phyloP scores from a whole-genome alignment of 2,329 filamentous ascomycete species.

The Cercospora citrullina region DNA sequence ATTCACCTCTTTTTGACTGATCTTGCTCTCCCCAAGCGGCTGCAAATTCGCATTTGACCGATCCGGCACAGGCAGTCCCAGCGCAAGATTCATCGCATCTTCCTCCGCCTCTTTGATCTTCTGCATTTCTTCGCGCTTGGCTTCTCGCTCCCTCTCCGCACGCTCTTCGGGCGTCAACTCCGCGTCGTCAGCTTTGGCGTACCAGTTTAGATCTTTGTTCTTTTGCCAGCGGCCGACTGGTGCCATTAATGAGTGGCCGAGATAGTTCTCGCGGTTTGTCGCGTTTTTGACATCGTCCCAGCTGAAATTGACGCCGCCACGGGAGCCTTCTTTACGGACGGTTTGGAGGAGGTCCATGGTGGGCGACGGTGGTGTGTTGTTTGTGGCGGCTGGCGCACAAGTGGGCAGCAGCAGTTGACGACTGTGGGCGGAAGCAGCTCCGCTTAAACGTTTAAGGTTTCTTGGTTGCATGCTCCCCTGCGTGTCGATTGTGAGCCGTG shows the following conservation, averaged over 20 bases:
- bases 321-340: conserved; percentile 84
- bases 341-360: conserved; percentile 89
- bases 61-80: conserved; percentile 74
- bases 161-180: conserved; percentile 50
- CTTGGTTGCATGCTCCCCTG: conserved; percentile 1
- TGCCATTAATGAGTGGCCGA: conserved; percentile 89
- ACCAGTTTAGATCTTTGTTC: conserved; percentile 67
- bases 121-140: conserved; percentile 67
- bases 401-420: neutral
- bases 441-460: conserved; percentile 8
- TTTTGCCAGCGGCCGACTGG: conserved; percentile 89
- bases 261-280: conserved; percentile 82
- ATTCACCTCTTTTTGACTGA: conserved; percentile 57
- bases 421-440: conserved; percentile 1
- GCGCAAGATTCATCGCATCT: conserved; percentile 78
- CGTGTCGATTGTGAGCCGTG: neutral
- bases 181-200: conserved; percentile 59
- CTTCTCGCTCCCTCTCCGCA: conserved; percentile 69
- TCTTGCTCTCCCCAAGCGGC: conserved; percentile 57
- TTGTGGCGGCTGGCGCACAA: neutral
- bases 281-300: conserved; percentile 93
- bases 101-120: conserved; percentile 89
- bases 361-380: neutral
- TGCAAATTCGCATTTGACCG: conserved; percentile 64
- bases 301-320: conserved; percentile 92